Evolutionary conservation across 2,329 filamentous ascomycete genomes (phyloP).

Genomic region (Lasiodiplodia hormozganensis): DNA sequence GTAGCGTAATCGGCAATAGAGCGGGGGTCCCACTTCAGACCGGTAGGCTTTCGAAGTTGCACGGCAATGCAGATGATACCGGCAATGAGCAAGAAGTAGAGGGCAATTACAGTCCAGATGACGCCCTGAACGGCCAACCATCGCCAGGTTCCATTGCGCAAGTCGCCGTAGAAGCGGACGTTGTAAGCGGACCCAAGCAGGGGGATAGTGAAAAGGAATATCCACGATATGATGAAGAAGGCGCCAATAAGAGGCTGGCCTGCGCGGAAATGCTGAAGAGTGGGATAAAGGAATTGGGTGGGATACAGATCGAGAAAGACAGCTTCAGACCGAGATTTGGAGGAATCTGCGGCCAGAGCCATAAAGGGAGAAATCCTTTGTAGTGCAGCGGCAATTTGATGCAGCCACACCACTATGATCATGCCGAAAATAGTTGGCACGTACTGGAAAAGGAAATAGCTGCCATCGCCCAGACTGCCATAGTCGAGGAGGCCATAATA

Average conservation of each 20-base stretch:
- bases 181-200: slow-evolving; percentile 80
- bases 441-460: slow-evolving; percentile 87
- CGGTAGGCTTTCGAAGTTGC: slow-evolving; percentile 72
- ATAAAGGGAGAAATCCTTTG: slow-evolving; percentile 79
- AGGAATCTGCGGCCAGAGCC: slow-evolving; percentile 72
- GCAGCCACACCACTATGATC: slow-evolving; percentile 75
- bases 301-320: slow-evolving; percentile 69
- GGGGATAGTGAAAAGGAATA: slow-evolving; percentile 80
- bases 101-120: slow-evolving; percentile 76
- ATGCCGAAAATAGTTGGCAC: slow-evolving; percentile 80
- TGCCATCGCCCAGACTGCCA: slow-evolving; percentile 69
- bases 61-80: slow-evolving; percentile 62
- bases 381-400: slow-evolving; percentile 76
- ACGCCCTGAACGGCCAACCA: slow-evolving; percentile 82
- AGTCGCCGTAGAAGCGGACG: slow-evolving; percentile 66
- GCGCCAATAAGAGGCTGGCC: slow-evolving; percentile 72
- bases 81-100: slow-evolving; percentile 73
- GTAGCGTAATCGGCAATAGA: slow-evolving; percentile 82
- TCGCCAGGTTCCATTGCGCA: slow-evolving; percentile 68
- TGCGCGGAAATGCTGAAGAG: slow-evolving; percentile 70
- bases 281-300: slow-evolving; percentile 72
- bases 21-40: slow-evolving; percentile 83
- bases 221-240: slow-evolving; percentile 75
- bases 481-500: slow-evolving; percentile 71
- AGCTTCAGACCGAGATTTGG: slow-evolving; percentile 64